These are phyloP conservation scores for Trichosporon ovoides DNA, from an alignment of 1,284 basidiomycete species.

Conservation along the genomic window DNA sequence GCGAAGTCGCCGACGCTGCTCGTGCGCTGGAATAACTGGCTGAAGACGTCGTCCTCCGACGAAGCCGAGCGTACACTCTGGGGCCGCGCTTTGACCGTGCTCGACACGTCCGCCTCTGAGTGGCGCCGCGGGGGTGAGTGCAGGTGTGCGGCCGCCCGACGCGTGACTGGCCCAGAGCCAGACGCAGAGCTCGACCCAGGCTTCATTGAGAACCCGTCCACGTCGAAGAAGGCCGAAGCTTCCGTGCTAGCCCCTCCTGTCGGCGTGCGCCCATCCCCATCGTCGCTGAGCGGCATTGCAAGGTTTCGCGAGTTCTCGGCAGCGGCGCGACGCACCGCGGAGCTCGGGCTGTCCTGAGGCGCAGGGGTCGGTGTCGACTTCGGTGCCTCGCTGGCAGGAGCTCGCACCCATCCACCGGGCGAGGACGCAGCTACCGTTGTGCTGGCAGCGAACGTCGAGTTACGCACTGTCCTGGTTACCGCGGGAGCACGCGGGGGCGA, in stretches of 20 bases:
- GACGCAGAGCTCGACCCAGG: too few relatives aligned
- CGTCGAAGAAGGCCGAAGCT: constrained; percentile 39
- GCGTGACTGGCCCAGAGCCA: too few relatives aligned
- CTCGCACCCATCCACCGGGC: constrained; percentile 28
- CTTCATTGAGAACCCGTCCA: constrained; percentile 34
- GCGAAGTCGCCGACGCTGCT: constrained; percentile 17
- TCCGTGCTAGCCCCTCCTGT: constrained; percentile 26
- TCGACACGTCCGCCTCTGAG: constrained; percentile 3
- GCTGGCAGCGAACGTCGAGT: constrained; percentile 16
- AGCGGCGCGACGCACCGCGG: not conserved
- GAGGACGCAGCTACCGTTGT: constrained; percentile 25
- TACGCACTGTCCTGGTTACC: constrained; percentile 17
- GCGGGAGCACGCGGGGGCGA: not conserved
- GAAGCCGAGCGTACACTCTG: not conserved
- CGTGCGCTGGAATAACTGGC: constrained; percentile 38
- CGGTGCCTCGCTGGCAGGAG: constrained; percentile 1
- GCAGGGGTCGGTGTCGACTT: not conserved
- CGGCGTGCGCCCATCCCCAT: constrained; percentile 15
- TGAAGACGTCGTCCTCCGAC: constrained; percentile 35
- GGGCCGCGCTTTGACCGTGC: not conserved
- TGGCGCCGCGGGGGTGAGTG: not conserved
- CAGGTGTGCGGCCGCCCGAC: not conserved
- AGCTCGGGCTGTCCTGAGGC: not conserved
- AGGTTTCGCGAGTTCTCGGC: constrained; percentile 24
- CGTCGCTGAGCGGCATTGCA: constrained; percentile 44